These are phyloP conservation scores for Russula griseocarnosa DNA, from an alignment of 768 basidiomycete species.

Conservation along the genomic window DNA sequence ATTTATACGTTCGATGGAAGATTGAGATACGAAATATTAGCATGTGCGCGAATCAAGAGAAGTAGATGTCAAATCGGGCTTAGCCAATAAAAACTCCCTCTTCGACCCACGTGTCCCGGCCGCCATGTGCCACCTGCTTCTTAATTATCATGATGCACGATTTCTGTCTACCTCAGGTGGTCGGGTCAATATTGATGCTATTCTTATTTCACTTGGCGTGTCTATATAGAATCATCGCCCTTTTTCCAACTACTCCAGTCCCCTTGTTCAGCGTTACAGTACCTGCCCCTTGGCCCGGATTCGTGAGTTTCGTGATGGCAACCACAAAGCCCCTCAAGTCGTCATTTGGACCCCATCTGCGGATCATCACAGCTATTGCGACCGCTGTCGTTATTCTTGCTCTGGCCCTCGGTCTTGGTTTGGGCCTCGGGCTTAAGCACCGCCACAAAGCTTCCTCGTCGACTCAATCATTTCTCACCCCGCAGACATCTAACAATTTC, in stretches of 20 bases:
- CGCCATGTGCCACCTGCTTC: background rate
- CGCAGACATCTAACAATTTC: conserved; percentile 22
- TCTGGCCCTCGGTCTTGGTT: conserved; percentile 32
- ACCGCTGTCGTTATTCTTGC: conserved; percentile 22
- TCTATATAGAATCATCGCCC: no score
- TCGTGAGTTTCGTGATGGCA: conserved; percentile 6
- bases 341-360: background rate
- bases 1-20: background rate
- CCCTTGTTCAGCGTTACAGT: background rate
- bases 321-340: background rate
- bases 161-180: background rate
- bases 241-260: background rate
- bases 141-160: background rate
- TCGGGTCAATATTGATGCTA: background rate
- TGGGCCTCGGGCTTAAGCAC: conserved; percentile 29
- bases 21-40: background rate
- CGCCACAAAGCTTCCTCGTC: conserved; percentile 9
- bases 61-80: no score
- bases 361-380: background rate
- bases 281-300: background rate
- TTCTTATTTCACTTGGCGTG: background rate
- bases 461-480: conserved; percentile 3
- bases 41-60: background rate
- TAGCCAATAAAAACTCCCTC: background rate
- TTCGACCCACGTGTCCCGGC: background rate